Base-by-base conservation (phyloP, 306 rosid species). In the Cercis canadensis region DNA sequence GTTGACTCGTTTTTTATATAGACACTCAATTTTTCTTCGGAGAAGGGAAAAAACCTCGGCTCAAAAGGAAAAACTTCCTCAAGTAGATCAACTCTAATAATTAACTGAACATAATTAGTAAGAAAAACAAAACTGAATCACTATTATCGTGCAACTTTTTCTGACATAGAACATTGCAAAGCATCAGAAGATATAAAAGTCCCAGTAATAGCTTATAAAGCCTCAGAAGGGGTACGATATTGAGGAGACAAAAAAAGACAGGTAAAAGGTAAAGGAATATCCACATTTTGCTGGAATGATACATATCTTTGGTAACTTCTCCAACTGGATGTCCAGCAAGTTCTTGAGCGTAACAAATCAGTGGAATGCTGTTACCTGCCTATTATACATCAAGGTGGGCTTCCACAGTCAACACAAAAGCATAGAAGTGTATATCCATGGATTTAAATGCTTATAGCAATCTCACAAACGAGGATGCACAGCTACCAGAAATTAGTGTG, bases 251-350 rank as follows among this genome's bases (percentile, higher is more conserved):
- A 65, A 40, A 7, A 62, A 41, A 57, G 59, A 77, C 52, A 56
- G 56, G 58, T 59, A 70, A 62, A 51, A 67, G 57, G 45, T 75
- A 75, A 76, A 37, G 39, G 7, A 73, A 75, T 69, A 86, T 77
- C 90, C 64, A 86, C 88, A 81, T 55, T 74, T 84, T 18, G 90
- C 84, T 75, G 87, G 85, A 80, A 76, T 57, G 75, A 73, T 64
- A 82, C 78, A 85, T 79, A 81, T 67, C 69, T 74, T 47, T 82
- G 74, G 57, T 78, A 65, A 79, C 78, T 69, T 76, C 85, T 85
- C 80, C 77, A 67, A 74, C 65, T 61, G 70, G 60, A 78, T 67
- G 74, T 65, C 90, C 86, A 82, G 87, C 80, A 72, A 82, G 57
- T 78, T 82, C 75, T 82, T 75, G 60, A 57, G 81, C 59, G 72